Conservation (phyloP, 163 green algal species). For the Chlamydomonas reinhardtii region DNA sequence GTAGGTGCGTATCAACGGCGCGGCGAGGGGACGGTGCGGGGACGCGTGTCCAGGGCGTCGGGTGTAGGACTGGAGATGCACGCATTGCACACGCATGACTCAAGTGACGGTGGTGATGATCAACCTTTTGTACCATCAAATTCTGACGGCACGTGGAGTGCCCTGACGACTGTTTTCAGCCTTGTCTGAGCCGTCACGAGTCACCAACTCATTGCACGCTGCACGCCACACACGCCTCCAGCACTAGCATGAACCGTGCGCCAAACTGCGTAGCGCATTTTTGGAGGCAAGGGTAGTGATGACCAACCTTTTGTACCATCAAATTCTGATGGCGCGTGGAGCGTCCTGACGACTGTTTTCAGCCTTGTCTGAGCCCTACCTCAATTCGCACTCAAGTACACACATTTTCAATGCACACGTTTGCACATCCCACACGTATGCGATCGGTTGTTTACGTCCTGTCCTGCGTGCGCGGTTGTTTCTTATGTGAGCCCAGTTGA, state of each 20-base stretch:
- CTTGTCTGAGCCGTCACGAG: constrained; percentile 48
- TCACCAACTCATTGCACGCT: background rate
- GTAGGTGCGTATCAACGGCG: constrained; percentile 33
- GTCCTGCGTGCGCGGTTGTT: too few species aligned
- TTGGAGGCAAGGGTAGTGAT: constrained; percentile 14
- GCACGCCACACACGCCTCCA: too few species aligned
- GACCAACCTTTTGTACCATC: constrained; percentile 46
- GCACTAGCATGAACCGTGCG: too few species aligned
- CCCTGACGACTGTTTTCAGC: constrained; percentile 48
- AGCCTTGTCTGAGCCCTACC: constrained; percentile 53
- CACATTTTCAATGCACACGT: too few species aligned
- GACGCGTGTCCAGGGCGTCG: background rate
- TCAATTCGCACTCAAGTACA: too few species aligned
- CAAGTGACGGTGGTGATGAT: constrained; percentile 26
- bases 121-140: constrained; percentile 53
- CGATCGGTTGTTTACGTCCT: too few species aligned
- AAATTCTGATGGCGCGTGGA: constrained; percentile 48
- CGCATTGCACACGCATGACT: too few species aligned
- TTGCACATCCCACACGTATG: too few species aligned
- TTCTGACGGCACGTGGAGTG: constrained; percentile 43
- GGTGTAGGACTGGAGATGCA: too few species aligned
- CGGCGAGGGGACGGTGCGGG: background rate
- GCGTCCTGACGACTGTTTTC: constrained; percentile 44
- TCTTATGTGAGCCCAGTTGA: too few species aligned
- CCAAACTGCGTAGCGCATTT: too few species aligned